phyloP scores from a whole-genome alignment of 106 monocot genomes.

The Dendrobium huoshanense region DNA sequence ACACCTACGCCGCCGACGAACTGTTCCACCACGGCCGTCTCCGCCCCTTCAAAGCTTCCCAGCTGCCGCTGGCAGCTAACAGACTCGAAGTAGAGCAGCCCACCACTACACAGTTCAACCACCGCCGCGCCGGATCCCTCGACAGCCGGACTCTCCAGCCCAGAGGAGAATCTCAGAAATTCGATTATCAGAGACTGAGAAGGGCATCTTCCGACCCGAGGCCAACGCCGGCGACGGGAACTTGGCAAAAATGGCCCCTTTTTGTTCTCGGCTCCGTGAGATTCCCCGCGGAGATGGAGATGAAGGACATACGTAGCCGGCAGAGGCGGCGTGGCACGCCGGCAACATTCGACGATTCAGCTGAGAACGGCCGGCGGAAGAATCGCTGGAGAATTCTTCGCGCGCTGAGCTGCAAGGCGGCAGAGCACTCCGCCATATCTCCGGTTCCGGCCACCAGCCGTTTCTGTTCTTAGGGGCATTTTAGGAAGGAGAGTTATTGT shows the following conservation, averaged over 20 bases:
- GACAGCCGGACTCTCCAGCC: not conserved
- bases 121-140: not conserved
- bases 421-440: not conserved
- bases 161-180: not conserved
- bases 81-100: not conserved
- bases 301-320: conserved; percentile 32
- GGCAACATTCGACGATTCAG: too few relatives aligned
- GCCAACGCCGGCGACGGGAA: not conserved
- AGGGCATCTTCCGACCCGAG: conserved; percentile 4
- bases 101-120: not conserved
- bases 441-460: not conserved
- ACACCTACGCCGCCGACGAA: conserved; percentile 15
- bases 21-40: conserved; percentile 6
- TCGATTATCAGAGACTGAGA: conserved; percentile 12
- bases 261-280: conserved; percentile 23
- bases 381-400: conserved; percentile 6
- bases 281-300: conserved; percentile 37
- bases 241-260: conserved; percentile 21
- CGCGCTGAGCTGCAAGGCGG: conserved; percentile 12
- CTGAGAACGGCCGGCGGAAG: not conserved
- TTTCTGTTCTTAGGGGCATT: not conserved
- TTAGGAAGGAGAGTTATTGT: not conserved
- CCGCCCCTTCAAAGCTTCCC: not conserved
- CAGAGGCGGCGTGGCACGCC: conserved; percentile 1
- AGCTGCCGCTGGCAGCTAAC: not conserved